These are phyloP conservation scores for Cetraspora pellucida DNA, from an alignment of 192 early-diverging fungal genomes.

Conservation along the genomic window DNA sequence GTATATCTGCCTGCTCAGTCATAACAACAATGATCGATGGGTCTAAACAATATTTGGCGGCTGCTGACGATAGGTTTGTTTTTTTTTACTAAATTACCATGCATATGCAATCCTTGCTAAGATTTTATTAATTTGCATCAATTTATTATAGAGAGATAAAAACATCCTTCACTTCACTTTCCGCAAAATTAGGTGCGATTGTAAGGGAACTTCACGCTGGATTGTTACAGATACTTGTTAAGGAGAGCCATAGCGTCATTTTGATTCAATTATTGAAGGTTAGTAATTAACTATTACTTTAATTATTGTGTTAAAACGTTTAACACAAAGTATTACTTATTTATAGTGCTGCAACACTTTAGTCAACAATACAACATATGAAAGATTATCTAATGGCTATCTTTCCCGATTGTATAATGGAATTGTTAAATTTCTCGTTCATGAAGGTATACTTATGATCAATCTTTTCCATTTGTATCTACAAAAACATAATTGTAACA, in stretches of 20 bases:
- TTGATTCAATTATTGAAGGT: constrained; percentile 43
- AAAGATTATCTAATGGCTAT: constrained; percentile 42
- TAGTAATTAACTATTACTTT: background rate
- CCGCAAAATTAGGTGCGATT: constrained; percentile 44
- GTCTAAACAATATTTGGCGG: constrained; percentile 55
- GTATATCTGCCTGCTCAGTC: constrained; percentile 48
- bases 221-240: constrained; percentile 36
- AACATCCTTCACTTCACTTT: constrained; percentile 52
- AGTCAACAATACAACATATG: constrained; percentile 43
- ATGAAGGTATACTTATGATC: constrained; percentile 11
- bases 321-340: background rate
- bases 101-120: background rate
- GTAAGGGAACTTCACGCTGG: constrained; percentile 44
- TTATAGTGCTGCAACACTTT: constrained; percentile 34
- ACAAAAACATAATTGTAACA: background rate
- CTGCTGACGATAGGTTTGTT: constrained; percentile 54
- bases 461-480: background rate
- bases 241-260: constrained; percentile 32
- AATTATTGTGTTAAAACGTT: background rate
- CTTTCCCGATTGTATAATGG: constrained; percentile 37
- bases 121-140: background rate
- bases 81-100: background rate
- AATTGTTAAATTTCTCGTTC: background rate
- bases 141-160: constrained; percentile 34
- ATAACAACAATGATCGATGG: constrained; percentile 51